Evolutionary conservation across 345 rosid species (phyloP).

Genomic region (Carallia pectinifolia): DNA sequence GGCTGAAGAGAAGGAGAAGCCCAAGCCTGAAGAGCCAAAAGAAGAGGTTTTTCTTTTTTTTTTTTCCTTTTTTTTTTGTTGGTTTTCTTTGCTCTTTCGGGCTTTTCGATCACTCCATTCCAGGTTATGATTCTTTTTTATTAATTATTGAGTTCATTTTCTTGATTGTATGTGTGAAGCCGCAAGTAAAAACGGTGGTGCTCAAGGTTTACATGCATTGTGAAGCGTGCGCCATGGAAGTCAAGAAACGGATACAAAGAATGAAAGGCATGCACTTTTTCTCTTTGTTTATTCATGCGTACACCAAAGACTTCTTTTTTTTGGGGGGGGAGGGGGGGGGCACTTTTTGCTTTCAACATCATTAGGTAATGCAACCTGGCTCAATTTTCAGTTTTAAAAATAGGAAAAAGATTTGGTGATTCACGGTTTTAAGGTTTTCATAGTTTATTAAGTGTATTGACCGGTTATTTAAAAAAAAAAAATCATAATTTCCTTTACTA

Average conservation of each 20-base stretch:
- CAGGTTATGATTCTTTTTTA: not conserved
- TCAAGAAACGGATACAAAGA: slow-evolving; percentile 80
- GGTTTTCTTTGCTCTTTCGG: not conserved
- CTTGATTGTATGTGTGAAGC: slow-evolving; percentile 37
- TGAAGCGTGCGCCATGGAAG: slow-evolving; percentile 83
- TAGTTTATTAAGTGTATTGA: too few relatives aligned
- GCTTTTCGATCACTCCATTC: not conserved
- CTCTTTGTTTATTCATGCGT: not conserved
- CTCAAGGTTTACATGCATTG: slow-evolving; percentile 90
- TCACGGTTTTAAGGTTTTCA: not conserved
- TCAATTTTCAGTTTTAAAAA: not conserved
- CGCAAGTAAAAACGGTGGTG: slow-evolving; percentile 61
- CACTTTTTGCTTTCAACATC: not conserved
- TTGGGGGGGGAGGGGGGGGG: too few relatives aligned
- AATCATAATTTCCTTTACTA: not conserved
- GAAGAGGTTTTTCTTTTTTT: slow-evolving; percentile 51
- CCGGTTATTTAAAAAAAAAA: too few relatives aligned
- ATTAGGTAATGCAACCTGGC: slow-evolving; percentile 9
- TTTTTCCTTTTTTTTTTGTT: slow-evolving; percentile 5
- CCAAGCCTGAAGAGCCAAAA: slow-evolving; percentile 62
- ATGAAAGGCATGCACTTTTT: slow-evolving; percentile 62
- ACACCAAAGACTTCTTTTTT: too few relatives aligned
- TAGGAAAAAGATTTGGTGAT: slow-evolving; percentile 1
- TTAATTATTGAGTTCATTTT: not conserved
- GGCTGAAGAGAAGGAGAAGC: slow-evolving; percentile 47